phyloP scores from a whole-genome alignment of 371 early-diverging fungal genomes.

The Zopfochytrium polystomum region DNA sequence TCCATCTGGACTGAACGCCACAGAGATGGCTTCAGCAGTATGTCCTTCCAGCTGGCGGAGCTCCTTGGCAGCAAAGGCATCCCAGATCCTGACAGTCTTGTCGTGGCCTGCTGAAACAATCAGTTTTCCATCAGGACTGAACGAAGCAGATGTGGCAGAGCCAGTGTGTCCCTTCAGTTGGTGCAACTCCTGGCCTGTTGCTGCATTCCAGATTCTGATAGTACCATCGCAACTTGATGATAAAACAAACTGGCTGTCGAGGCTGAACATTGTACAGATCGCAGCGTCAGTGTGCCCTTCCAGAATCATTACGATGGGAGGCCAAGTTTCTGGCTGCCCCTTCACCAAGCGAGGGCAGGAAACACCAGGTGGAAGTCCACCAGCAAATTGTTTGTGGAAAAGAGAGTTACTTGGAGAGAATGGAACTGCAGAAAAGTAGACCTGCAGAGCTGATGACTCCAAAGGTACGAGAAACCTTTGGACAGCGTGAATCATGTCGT shows the following conservation, averaged over 20 bases:
- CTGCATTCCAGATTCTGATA: slow-evolving; percentile 15
- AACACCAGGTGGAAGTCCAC: neutral
- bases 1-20: slow-evolving; percentile 81
- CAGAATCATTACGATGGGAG: neutral
- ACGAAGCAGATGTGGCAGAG: slow-evolving; percentile 2
- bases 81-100: slow-evolving; percentile 82
- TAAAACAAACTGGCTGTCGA: slow-evolving; percentile 79
- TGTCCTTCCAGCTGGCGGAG: slow-evolving; percentile 78
- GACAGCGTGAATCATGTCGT: neutral
- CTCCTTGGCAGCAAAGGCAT: slow-evolving; percentile 65
- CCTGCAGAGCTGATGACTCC: neutral
- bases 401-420: neutral
- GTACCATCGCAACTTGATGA: slow-evolving; percentile 81
- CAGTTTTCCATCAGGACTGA: slow-evolving; percentile 9
- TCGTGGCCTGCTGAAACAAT: slow-evolving; percentile 18
- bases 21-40: slow-evolving; percentile 83
- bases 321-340: neutral
- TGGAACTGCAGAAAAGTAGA: neutral
- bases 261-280: neutral
- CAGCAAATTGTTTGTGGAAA: neutral
- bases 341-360: neutral
- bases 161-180: slow-evolving; percentile 48
- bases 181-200: slow-evolving; percentile 23
- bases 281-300: neutral
- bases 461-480: neutral